phyloP scores from a whole-genome alignment of 495 filamentous ascomycete genomes.

The Aspergillus asperescens region DNA sequence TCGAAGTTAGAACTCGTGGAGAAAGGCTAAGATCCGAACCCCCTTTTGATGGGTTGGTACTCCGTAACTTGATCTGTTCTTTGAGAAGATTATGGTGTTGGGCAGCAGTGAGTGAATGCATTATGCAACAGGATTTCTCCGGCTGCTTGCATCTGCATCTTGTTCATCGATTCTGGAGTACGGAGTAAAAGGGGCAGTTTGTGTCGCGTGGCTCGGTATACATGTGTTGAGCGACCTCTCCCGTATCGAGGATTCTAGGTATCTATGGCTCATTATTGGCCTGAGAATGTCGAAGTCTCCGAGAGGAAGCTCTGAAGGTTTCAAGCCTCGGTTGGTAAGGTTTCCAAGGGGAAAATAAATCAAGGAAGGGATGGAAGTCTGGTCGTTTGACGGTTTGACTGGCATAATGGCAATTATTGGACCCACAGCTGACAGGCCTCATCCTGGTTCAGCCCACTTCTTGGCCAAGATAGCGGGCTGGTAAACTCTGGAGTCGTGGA shows the following conservation, averaged over 20 bases:
- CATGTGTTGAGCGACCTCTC: neutral
- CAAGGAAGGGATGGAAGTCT: no score
- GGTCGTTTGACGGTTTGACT: no score
- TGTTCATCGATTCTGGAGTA: neutral
- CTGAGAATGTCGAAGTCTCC: no score
- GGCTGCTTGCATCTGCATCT: neutral
- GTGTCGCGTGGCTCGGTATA: neutral
- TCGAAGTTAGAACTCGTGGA: slow-evolving; percentile 18
- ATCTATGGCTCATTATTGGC: no score
- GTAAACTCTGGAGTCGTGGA: no score
- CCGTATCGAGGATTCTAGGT: neutral
- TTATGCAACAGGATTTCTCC: neutral
- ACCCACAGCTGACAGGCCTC: no score
- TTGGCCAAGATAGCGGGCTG: no score
- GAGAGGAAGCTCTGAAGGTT: no score
- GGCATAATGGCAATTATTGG: no score
- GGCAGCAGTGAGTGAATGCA: neutral
- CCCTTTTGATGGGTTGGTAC: neutral
- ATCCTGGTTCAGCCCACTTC: no score
- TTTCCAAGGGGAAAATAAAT: no score
- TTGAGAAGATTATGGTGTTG: neutral
- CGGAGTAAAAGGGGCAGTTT: neutral
- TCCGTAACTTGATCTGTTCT: neutral
- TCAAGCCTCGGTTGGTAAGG: no score
- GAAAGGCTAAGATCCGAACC: neutral